A percentile compares a stretch with the other conserved stretches of the same genome.
Evolutionary conservation across 2,329 filamentous ascomycete species (phyloP).

Genomic region (Lachnellula subtilissima): DNA sequence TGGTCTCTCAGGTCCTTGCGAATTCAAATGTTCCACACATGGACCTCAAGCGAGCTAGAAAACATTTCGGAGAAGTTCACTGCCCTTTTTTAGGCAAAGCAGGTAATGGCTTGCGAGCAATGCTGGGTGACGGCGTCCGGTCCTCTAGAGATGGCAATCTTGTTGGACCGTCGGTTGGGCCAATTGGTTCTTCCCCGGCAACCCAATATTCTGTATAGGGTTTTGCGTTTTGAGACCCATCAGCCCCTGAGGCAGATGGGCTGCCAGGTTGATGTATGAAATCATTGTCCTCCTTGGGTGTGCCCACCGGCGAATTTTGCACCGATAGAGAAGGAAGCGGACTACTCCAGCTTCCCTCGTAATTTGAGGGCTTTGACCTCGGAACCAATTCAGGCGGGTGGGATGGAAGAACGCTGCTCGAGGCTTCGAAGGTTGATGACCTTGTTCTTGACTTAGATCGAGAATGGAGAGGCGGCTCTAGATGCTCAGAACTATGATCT

Average conservation of each 20-base stretch:
- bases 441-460: neutral
- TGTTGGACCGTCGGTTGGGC: neutral
- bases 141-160: constrained; percentile 3
- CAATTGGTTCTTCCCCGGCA: neutral
- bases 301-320: neutral
- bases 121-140: constrained; percentile 1
- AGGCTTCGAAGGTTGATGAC: neutral
- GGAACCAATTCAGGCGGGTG: neutral
- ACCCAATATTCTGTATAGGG: neutral
- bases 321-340: neutral
- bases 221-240: neutral
- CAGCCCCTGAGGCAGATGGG: neutral
- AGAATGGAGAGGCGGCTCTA: constrained; percentile 1
- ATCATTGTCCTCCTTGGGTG: neutral
- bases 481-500: neutral
- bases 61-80: neutral
- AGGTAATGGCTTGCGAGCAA: constrained; percentile 18
- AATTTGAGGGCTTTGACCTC: neutral
- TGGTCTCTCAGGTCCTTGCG: too few species aligned
- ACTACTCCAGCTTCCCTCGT: neutral
- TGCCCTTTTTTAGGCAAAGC: constrained; percentile 10
- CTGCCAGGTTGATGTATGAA: neutral
- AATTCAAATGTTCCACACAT: too few species aligned
- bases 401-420: neutral
- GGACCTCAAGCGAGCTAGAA: too few species aligned